Percentiles rank a stretch among this genome's conserved stretches.
phyloP scores from a whole-genome alignment of 2,329 filamentous ascomycete species.

The Xylariaceae sp. region DNA sequence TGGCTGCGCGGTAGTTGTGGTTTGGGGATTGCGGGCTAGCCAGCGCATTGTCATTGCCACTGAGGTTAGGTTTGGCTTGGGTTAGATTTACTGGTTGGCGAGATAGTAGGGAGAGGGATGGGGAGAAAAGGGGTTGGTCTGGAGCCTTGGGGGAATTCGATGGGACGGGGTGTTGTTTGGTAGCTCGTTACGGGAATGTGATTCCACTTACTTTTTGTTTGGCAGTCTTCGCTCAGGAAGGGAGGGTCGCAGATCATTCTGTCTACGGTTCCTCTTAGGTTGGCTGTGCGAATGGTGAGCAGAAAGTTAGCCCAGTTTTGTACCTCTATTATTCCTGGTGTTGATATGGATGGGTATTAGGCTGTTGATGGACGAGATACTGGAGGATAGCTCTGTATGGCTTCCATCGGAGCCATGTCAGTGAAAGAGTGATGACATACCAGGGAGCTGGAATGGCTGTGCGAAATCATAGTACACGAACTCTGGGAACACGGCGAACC shows the following conservation, averaged over 20 bases:
- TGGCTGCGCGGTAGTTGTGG: conserved; percentile 16
- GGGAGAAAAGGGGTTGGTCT: not conserved
- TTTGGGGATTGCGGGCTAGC: conserved; percentile 49
- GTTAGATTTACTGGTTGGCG: not conserved
- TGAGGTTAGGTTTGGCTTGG: conserved; percentile 30
- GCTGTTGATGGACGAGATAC: not conserved
- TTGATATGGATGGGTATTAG: not conserved
- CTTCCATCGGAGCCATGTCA: not conserved
- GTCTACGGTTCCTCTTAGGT: conserved; percentile 62
- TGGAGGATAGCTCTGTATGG: not conserved
- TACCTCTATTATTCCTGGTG: no score
- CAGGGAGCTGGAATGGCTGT: conserved; percentile 61
- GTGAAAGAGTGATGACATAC: conserved; percentile 34
- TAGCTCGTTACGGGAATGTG: not conserved
- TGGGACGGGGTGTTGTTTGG: not conserved
- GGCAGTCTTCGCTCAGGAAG: conserved; percentile 75
- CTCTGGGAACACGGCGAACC: conserved; percentile 70
- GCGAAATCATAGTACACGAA: conserved; percentile 73
- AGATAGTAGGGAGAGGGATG: not conserved
- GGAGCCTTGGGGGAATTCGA: not conserved
- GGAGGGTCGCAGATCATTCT: conserved; percentile 73
- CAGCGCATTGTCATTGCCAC: conserved; percentile 72
- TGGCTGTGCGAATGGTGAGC: conserved; percentile 34
- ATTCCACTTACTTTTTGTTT: conserved; percentile 61
- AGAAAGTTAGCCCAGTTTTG: no score